Percentiles rank a stretch among this genome's conserved stretches.
phyloP scores from a whole-genome alignment of 768 basidiomycete genomes.

The Omphalotus guepiniiformis region DNA sequence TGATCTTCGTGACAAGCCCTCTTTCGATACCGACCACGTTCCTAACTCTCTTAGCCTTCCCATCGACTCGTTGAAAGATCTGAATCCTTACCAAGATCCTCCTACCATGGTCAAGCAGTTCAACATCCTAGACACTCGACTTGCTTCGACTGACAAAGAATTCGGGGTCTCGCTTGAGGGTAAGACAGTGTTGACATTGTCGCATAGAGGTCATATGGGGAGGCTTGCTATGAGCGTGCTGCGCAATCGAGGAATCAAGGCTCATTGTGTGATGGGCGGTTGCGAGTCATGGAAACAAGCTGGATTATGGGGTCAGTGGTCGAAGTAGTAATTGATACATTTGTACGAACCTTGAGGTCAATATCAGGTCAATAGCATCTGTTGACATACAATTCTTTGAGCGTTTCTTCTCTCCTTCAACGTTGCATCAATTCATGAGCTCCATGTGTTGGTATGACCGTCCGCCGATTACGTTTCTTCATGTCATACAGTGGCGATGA shows the following conservation, averaged over 20 bases:
- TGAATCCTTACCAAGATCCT: conserved; percentile 22
- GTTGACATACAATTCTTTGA: too few relatives aligned
- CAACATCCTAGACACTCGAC: conserved; percentile 13
- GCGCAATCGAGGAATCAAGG: conserved; percentile 12
- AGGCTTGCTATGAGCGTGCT: conserved; percentile 20
- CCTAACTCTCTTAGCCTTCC: conserved; percentile 15
- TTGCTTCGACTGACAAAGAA: conserved; percentile 11
- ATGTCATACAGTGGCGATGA: too few relatives aligned
- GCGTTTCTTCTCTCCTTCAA: too few relatives aligned
- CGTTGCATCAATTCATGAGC: too few relatives aligned
- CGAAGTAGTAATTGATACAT: too few relatives aligned
- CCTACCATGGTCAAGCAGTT: conserved; percentile 19
- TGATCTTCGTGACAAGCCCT: conserved; percentile 15
- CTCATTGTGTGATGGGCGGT: too few relatives aligned
- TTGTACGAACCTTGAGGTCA: too few relatives aligned
- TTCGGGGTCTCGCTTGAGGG: conserved; percentile 14
- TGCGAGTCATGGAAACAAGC: too few relatives aligned
- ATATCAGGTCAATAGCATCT: too few relatives aligned
- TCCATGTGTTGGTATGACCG: too few relatives aligned
- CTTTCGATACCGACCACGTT: conserved; percentile 16
- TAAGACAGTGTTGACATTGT: conserved; percentile 15
- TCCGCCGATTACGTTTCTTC: too few relatives aligned
- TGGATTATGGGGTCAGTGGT: too few relatives aligned
- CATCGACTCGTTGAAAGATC: conserved; percentile 9
- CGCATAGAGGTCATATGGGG: conserved; percentile 18